These are phyloP conservation scores for Syzygium aromaticum DNA, from an alignment of 345 rosid genomes.

Conservation along the genomic window DNA sequence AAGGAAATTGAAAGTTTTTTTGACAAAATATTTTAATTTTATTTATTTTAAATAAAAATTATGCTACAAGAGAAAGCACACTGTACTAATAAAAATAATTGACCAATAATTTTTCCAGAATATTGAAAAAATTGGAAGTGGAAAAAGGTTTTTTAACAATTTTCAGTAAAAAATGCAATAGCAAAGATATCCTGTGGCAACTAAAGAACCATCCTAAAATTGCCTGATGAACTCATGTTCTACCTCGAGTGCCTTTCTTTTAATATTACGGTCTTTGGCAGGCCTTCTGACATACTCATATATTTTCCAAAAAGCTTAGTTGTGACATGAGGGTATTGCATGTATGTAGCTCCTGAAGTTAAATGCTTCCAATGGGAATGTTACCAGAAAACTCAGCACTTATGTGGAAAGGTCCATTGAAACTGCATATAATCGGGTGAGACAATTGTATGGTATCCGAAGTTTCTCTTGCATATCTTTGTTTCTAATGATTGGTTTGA, in stretches of 20 bases:
- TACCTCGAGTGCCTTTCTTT: not conserved
- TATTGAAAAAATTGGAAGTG: not conserved
- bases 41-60: not conserved
- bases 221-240: not conserved
- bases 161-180: not conserved
- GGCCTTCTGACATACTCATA: not conserved
- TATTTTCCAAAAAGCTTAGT: not conserved
- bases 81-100: not conserved
- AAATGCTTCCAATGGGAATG: constrained; percentile 26
- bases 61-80: not conserved
- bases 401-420: constrained; percentile 58
- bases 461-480: not conserved
- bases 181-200: not conserved
- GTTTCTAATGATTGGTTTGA: not conserved
- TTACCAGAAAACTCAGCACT: constrained; percentile 38
- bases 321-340: not conserved
- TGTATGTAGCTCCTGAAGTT: constrained; percentile 44
- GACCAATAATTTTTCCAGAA: not conserved
- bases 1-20: not conserved
- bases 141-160: not conserved
- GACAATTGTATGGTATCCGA: constrained; percentile 11
- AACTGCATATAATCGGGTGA: constrained; percentile 71
- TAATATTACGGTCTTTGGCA: not conserved
- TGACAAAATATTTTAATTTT: not conserved
- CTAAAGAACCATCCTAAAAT: not conserved